These are phyloP conservation scores for Torulaspora maleeae DNA, from an alignment of 805 yeast species.

Conservation along the genomic window DNA sequence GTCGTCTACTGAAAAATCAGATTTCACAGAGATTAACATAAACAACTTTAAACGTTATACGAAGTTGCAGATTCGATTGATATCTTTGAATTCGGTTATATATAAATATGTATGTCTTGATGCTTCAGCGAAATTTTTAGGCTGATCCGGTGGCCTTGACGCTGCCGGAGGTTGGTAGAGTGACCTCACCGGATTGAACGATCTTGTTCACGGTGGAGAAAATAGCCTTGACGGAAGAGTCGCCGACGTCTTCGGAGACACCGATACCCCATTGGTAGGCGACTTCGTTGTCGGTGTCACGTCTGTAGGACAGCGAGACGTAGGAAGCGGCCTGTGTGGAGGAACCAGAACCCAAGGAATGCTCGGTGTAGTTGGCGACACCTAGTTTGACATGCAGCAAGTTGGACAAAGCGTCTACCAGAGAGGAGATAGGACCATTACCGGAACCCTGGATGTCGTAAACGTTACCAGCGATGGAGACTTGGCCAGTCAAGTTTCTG, in stretches of 20 bases:
- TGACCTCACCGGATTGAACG: conserved; percentile 29
- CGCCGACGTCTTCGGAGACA: conserved; percentile 82
- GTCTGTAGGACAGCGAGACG: conserved; percentile 52
- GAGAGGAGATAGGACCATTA: conserved; percentile 76
- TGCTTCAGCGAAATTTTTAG: conserved; percentile 5
- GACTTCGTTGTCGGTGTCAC: conserved; percentile 40
- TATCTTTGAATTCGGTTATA: not conserved
- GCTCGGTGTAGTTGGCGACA: conserved; percentile 66
- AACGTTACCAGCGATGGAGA: conserved; percentile 36
- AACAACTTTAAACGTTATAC: conserved; percentile 1
- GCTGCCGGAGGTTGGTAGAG: conserved; percentile 19
- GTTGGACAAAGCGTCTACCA: conserved; percentile 57
- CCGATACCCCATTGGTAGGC: conserved; percentile 82
- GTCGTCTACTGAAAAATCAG: not conserved
- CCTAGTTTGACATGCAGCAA: conserved; percentile 51
- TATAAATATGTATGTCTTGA: conserved; percentile 5
- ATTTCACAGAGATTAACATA: not conserved
- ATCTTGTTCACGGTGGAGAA: conserved; percentile 55
- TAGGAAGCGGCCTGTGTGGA: conserved; percentile 71
- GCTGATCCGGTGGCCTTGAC: conserved; percentile 22
- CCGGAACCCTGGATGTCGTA: conserved; percentile 52
- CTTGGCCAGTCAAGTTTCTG: conserved; percentile 42
- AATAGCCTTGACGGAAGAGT: conserved; percentile 71
- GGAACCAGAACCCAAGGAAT: conserved; percentile 67
- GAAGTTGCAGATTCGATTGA: not conserved